Evolutionary conservation across 1,139 yeast species (phyloP).

Genomic region (Williopsis jadinii): DNA sequence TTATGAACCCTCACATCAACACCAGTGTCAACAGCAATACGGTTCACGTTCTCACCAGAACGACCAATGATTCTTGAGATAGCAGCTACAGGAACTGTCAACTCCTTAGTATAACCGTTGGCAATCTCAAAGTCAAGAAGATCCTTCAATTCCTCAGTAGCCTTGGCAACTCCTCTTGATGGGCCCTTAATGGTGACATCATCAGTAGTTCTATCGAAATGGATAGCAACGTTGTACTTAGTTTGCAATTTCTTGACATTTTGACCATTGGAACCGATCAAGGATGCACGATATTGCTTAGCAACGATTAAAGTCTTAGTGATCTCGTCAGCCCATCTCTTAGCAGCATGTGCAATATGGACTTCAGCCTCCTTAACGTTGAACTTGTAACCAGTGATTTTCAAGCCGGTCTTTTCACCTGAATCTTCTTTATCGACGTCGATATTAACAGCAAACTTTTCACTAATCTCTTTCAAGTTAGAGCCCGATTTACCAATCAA

Average conservation of each 20-base stretch:
- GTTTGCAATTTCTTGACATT: conserved; percentile 84
- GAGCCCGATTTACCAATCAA: conserved; percentile 88
- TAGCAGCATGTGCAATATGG: conserved; percentile 51
- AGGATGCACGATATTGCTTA: conserved; percentile 66
- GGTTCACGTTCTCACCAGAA: conserved; percentile 77
- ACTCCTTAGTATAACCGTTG: conserved; percentile 61
- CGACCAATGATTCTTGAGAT: conserved; percentile 86
- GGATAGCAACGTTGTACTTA: conserved; percentile 76
- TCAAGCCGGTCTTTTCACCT: conserved; percentile 48
- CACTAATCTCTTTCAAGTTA: conserved; percentile 58
- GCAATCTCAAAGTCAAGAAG: conserved; percentile 82
- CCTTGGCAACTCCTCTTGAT: conserved; percentile 79
- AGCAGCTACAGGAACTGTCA: conserved; percentile 65
- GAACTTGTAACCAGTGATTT: conserved; percentile 68
- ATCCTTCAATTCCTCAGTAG: conserved; percentile 80
- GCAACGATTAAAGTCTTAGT: conserved; percentile 64
- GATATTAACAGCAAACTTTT: conserved; percentile 73
- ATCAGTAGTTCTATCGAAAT: conserved; percentile 59
- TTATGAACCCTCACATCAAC: conserved; percentile 61
- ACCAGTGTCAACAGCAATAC: conserved; percentile 75
- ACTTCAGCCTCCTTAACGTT: conserved; percentile 72
- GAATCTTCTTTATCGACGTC: conserved; percentile 46
- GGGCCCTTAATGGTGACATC: conserved; percentile 86
- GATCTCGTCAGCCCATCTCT: conserved; percentile 79
- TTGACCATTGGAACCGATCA: conserved; percentile 81